Conservation (phyloP, 306 rosid species). For the Malus sylvestris region DNA sequence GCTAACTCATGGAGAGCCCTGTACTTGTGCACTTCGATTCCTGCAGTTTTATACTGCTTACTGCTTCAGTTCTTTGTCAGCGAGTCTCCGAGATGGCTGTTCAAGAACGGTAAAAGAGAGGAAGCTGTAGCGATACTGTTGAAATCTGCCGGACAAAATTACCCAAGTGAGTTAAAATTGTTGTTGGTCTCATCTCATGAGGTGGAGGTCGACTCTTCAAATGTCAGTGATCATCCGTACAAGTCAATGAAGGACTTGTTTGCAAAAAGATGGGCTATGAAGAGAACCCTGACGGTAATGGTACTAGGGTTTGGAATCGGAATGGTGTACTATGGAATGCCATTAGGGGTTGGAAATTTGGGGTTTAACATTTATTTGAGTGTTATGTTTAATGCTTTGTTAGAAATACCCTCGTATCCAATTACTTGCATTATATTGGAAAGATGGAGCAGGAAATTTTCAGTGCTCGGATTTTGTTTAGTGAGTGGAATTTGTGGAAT, state of each 20-base stretch:
- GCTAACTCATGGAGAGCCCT: slow-evolving; percentile 13
- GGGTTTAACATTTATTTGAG: slow-evolving; percentile 31
- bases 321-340: slow-evolving; percentile 42
- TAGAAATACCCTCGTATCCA: slow-evolving; percentile 33
- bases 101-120: not conserved
- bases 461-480: slow-evolving; percentile 1
- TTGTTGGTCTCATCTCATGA: not conserved
- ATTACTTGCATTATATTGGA: slow-evolving; percentile 4
- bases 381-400: slow-evolving; percentile 26
- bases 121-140: slow-evolving; percentile 5
- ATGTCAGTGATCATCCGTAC: slow-evolving; percentile 1
- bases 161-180: not conserved
- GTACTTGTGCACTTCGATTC: slow-evolving; percentile 4
- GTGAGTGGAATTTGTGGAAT: slow-evolving; percentile 8
- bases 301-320: slow-evolving; percentile 21
- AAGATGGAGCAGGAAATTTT: slow-evolving; percentile 9
- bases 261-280: slow-evolving; percentile 20
- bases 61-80: slow-evolving; percentile 3
- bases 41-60: slow-evolving; percentile 3
- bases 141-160: not conserved
- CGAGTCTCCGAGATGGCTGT: slow-evolving; percentile 13
- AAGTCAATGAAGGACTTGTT: slow-evolving; percentile 10
- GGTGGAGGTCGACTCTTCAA: not conserved
- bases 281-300: slow-evolving; percentile 1
- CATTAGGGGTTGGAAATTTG: slow-evolving; percentile 30